Evolutionary conservation across 2,329 filamentous ascomycete genomes (phyloP).

Genomic region (Periconia sp.): DNA sequence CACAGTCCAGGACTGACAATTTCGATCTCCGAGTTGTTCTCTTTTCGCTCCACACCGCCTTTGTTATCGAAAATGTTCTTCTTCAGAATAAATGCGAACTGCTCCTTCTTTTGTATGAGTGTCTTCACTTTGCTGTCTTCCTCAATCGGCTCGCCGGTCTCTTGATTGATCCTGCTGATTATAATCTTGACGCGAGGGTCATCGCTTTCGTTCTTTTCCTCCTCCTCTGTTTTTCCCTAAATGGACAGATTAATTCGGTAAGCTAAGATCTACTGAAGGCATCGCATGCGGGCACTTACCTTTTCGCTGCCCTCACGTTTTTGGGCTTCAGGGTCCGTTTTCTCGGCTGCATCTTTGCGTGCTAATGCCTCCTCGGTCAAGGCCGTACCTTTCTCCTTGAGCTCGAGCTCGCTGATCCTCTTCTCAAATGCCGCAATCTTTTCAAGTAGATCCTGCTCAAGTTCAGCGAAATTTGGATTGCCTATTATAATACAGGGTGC

Average conservation of each 20-base stretch:
- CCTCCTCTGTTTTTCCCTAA: neutral
- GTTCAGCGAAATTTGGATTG: neutral
- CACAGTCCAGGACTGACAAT: constrained; percentile 2
- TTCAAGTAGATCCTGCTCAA: neutral
- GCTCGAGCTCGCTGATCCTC: neutral
- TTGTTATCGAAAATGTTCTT: neutral
- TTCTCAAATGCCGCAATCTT: neutral
- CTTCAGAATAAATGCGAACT: neutral
- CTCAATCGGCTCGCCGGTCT: neutral
- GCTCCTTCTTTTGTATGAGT: neutral
- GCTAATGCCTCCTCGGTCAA: neutral
- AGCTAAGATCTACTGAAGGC: neutral
- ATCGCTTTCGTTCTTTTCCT: neutral
- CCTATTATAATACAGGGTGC: neutral
- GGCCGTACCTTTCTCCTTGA: neutral
- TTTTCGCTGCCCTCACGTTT: neutral
- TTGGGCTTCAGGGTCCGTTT: neutral
- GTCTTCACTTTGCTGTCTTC: neutral
- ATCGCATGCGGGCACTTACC: neutral
- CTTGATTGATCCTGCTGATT: neutral
- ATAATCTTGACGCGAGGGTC: neutral
- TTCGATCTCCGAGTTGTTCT: neutral
- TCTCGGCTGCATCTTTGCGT: neutral
- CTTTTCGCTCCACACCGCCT: neutral
- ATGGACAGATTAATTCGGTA: neutral